These are phyloP conservation scores for Sambucus nigra DNA, from an alignment of 129 eudicot genomes.

Conservation along the genomic window DNA sequence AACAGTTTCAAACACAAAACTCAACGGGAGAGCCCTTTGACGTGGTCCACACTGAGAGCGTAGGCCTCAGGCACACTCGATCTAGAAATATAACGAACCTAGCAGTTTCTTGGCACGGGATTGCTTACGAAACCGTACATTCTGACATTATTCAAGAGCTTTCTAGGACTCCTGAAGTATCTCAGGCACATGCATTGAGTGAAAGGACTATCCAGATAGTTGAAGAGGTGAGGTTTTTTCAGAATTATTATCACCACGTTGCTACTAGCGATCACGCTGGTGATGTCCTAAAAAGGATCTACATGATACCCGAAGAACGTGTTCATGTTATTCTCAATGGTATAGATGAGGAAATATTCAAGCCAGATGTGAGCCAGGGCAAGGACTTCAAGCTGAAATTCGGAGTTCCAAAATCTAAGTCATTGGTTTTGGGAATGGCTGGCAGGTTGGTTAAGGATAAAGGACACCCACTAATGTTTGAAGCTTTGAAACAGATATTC, in stretches of 20 bases:
- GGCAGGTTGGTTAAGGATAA: conserved; percentile 76
- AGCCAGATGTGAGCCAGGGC: conserved; percentile 29
- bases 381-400: conserved; percentile 24
- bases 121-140: conserved; percentile 66
- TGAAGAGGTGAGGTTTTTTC: conserved; percentile 56
- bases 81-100: conserved; percentile 33
- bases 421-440: conserved; percentile 54
- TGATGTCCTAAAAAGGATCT: conserved; percentile 51
- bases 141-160: conserved; percentile 70
- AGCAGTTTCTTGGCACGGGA: conserved; percentile 79
- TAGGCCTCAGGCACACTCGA: conserved; percentile 49
- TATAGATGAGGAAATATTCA: conserved; percentile 52
- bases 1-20: conserved; percentile 42
- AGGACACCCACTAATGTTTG: conserved; percentile 69
- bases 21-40: conserved; percentile 43
- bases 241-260: conserved; percentile 54
- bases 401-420: conserved; percentile 27
- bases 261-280: conserved; percentile 79
- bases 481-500: conserved; percentile 62
- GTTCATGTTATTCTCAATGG: conserved; percentile 66
- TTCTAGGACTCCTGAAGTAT: conserved; percentile 29
- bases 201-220: conserved; percentile 36
- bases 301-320: conserved; percentile 71
- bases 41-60: conserved; percentile 69
- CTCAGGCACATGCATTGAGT: conserved; percentile 18